Conservation (phyloP, 108 stramenopile species). For the Chaetoceros tenuissimus region DNA sequence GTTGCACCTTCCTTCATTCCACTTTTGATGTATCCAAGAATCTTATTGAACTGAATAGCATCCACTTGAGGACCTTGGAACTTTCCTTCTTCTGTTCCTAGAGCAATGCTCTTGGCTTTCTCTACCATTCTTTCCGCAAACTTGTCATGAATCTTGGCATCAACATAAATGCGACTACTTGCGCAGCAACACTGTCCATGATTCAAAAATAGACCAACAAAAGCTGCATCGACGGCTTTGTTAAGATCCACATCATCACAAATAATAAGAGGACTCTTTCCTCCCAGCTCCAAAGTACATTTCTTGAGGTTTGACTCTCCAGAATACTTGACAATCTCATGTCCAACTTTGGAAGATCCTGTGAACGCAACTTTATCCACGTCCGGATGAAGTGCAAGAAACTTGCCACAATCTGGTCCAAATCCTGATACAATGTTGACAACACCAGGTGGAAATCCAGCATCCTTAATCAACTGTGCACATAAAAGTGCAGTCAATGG, state of each 20-base stretch:
- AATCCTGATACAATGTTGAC: constrained; percentile 73
- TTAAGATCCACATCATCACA: constrained; percentile 47
- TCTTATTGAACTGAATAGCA: constrained; percentile 17
- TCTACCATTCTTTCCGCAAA: constrained; percentile 21
- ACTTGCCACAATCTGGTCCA: constrained; percentile 36
- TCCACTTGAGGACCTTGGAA: constrained; percentile 41
- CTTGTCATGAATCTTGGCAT: constrained; percentile 37
- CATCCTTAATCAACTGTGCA: constrained; percentile 56
- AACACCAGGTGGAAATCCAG: constrained; percentile 83
- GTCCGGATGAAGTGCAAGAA: constrained; percentile 15
- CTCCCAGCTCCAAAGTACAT: constrained; percentile 37
- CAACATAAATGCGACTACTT: constrained; percentile 52
- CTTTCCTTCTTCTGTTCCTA: constrained; percentile 20
- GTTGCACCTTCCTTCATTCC: constrained; percentile 34
- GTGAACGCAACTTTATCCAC: constrained; percentile 62
- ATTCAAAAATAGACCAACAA: constrained; percentile 44
- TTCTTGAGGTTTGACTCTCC: constrained; percentile 27
- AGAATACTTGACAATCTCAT: constrained; percentile 13
- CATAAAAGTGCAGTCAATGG: constrained; percentile 60
- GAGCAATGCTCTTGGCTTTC: constrained; percentile 20
- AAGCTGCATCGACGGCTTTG: constrained; percentile 23
- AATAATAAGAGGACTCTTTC: constrained; percentile 54
- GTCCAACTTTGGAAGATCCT: constrained; percentile 45
- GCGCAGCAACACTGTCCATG: constrained; percentile 73
- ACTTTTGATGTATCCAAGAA: constrained; percentile 16